A percentile compares a stretch with the other conserved stretches of the same genome.
Conservation (phyloP, 345 rosid genomes). For the Arabidopsis thaliana region DNA sequence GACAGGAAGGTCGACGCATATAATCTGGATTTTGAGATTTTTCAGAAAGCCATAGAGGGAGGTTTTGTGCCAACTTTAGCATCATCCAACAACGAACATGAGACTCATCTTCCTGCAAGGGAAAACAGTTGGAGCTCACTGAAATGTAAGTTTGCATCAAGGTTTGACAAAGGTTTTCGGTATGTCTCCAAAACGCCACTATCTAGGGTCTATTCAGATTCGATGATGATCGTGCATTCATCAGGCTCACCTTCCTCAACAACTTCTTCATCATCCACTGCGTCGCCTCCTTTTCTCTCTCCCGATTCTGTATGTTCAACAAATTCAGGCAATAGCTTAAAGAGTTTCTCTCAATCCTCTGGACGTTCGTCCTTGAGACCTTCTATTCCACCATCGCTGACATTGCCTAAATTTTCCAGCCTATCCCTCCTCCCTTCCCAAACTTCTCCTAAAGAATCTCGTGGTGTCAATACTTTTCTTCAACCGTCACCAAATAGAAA, state of each 20-base stretch:
- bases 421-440: constrained; percentile 57
- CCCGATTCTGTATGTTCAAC: constrained; percentile 67
- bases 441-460: constrained; percentile 49
- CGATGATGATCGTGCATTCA: constrained; percentile 81
- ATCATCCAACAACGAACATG: constrained; percentile 79
- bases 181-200: constrained; percentile 72
- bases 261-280: constrained; percentile 58
- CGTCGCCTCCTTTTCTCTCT: constrained; percentile 78
- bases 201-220: constrained; percentile 89
- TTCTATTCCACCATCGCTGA: constrained; percentile 58
- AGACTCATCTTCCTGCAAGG: constrained; percentile 91
- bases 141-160: constrained; percentile 81
- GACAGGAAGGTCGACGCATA: constrained; percentile 76
- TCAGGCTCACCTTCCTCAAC: constrained; percentile 63
- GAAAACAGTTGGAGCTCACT: constrained; percentile 94
- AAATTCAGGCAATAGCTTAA: constrained; percentile 69
- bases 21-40: constrained; percentile 90
- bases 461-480: constrained; percentile 46
- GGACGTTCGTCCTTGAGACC: constrained; percentile 71
- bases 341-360: constrained; percentile 65
- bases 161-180: constrained; percentile 55
- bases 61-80: constrained; percentile 95
- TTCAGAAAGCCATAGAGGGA: constrained; percentile 80
- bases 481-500: constrained; percentile 53
- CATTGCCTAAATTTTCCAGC: constrained; percentile 69